Conservation (phyloP, 306 rosid genomes). For the Medicago lupulina region DNA sequence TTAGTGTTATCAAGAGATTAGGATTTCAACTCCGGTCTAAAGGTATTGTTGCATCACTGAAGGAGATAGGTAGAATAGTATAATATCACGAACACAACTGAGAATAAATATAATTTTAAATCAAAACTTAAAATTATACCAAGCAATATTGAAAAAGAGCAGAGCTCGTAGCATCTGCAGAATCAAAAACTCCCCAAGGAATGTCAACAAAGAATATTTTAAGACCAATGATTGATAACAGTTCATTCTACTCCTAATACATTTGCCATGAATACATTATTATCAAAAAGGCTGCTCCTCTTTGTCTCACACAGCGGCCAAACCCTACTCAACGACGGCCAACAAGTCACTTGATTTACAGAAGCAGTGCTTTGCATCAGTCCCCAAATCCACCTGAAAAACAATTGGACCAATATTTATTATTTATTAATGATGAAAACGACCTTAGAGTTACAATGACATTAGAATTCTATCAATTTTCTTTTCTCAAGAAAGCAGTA, state of each 20-base stretch:
- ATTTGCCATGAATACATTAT: slow-evolving; percentile 6
- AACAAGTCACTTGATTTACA: slow-evolving; percentile 80
- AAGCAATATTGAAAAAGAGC: background rate
- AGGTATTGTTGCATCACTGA: no score
- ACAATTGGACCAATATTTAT: slow-evolving; percentile 5
- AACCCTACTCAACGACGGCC: slow-evolving; percentile 79
- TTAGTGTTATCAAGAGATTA: no score
- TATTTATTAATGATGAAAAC: background rate
- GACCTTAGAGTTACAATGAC: background rate
- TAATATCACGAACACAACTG: no score
- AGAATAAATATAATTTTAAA: no score
- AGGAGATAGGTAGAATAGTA: no score
- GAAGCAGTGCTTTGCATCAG: slow-evolving; percentile 79
- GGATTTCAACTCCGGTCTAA: no score
- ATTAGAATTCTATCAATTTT: background rate
- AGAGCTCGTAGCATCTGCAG: background rate
- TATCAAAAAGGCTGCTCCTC: background rate
- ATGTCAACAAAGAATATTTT: background rate
- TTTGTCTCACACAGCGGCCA: background rate
- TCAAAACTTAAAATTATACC: background rate
- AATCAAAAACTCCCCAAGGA: background rate
- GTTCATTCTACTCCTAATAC: slow-evolving; percentile 15
- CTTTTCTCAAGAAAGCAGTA: background rate
- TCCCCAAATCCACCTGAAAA: slow-evolving; percentile 93
- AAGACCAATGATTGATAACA: slow-evolving; percentile 5